Conservation (phyloP, 805 yeast genomes). For the Ogataea polymorpha region DNA sequence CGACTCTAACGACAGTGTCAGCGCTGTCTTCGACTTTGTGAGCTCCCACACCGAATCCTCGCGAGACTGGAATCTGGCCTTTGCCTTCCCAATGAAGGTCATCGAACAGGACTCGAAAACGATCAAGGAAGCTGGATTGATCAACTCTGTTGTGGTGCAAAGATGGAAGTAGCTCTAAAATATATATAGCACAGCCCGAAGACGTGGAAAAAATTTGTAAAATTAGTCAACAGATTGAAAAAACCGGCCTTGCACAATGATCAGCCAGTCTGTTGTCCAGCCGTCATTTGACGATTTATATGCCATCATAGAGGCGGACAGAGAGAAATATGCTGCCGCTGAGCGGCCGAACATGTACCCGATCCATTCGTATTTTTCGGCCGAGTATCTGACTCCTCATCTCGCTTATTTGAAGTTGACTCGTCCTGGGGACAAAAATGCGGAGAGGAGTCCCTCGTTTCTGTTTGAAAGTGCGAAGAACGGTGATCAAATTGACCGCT, state of each 20-base stretch:
- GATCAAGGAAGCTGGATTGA: conserved; percentile 71
- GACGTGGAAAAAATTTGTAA: conserved; percentile 3
- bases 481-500: conserved; percentile 86
- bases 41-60: conserved; percentile 41
- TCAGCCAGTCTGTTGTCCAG: conserved; percentile 36
- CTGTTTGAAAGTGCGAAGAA: conserved; percentile 85
- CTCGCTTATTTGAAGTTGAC: conserved; percentile 85
- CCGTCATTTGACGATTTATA: conserved; percentile 48
- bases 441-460: conserved; percentile 62
- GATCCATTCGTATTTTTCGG: conserved; percentile 66
- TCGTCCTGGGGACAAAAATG: conserved; percentile 51
- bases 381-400: conserved; percentile 84
- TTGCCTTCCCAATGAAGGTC: conserved; percentile 78
- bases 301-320: conserved; percentile 38
- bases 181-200: not conserved
- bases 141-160: conserved; percentile 85
- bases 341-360: conserved; percentile 70
- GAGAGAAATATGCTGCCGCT: conserved; percentile 22
- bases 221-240: conserved; percentile 4
- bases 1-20: conserved; percentile 61
- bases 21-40: conserved; percentile 67
- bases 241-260: conserved; percentile 1
- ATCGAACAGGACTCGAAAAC: conserved; percentile 58
- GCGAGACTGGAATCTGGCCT: conserved; percentile 63
- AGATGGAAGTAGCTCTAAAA: conserved; percentile 53